Evolutionary conservation across 2,329 filamentous ascomycete genomes (phyloP).

Genomic region (Blumeria hordei): DNA sequence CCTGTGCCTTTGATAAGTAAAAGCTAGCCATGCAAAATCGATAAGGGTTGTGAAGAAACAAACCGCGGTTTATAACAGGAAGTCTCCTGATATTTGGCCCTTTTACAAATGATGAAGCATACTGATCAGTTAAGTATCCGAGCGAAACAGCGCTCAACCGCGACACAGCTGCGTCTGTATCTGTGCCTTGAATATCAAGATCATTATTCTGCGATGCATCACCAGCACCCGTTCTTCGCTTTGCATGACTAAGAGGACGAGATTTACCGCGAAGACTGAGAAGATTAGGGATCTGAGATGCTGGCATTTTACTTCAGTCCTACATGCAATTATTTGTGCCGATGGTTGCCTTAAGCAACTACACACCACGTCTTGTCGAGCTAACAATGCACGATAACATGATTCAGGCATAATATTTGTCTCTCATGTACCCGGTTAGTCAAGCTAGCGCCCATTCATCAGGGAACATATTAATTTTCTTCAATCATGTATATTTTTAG

Average conservation of each 20-base stretch:
- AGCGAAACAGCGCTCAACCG: conserved; percentile 68
- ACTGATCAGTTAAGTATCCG: conserved; percentile 67
- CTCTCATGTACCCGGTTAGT: too few relatives aligned
- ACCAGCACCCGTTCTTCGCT: conserved; percentile 7
- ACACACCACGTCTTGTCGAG: too few relatives aligned
- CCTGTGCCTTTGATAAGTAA: conserved; percentile 23
- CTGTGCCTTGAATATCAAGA: conserved; percentile 61
- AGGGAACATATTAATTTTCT: too few relatives aligned
- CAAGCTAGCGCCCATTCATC: too few relatives aligned
- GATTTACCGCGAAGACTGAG: conserved; percentile 27
- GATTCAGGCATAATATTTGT: too few relatives aligned
- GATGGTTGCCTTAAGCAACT: too few relatives aligned
- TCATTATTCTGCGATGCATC: conserved; percentile 29
- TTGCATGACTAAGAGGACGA: conserved; percentile 16
- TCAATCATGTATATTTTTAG: too few relatives aligned
- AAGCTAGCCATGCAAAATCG: neutral
- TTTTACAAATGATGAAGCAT: conserved; percentile 43
- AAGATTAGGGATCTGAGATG: conserved; percentile 57
- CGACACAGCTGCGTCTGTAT: conserved; percentile 74
- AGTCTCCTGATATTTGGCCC: conserved; percentile 37
- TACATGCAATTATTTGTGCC: too few relatives aligned
- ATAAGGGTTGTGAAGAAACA: conserved; percentile 7
- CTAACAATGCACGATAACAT: too few relatives aligned
- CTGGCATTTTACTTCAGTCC: conserved; percentile 28
- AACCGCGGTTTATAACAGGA: conserved; percentile 87